Conservation (phyloP, 2,329 filamentous ascomycete species). For the Chaetomiaceae sp. region DNA sequence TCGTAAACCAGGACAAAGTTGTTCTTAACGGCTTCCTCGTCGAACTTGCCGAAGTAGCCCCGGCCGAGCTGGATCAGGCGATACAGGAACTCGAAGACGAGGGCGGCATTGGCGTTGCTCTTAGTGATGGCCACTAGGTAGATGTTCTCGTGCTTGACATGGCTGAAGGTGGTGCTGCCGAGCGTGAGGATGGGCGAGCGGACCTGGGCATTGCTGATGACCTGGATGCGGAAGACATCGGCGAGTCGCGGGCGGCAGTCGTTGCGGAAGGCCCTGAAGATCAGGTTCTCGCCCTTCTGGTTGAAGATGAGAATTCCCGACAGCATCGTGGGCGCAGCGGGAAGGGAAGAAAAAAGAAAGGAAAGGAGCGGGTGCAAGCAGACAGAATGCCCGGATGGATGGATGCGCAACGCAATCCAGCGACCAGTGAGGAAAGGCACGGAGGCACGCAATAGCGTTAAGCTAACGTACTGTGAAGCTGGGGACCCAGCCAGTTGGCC, state of each 20-base stretch:
- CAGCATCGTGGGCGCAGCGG: slow-evolving; percentile 55
- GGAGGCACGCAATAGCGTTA: too few species aligned
- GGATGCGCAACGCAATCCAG: too few species aligned
- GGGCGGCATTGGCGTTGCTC: slow-evolving; percentile 96
- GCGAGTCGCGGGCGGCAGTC: slow-evolving; percentile 96
- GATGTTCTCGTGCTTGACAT: slow-evolving; percentile 99
- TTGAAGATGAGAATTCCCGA: slow-evolving; percentile 98
- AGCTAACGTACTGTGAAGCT: too few species aligned
- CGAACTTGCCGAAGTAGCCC: slow-evolving; percentile 97
- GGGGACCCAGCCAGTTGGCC: neutral
- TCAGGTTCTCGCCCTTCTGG: slow-evolving; percentile 99
- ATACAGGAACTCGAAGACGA: slow-evolving; percentile 98
- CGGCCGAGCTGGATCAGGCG: slow-evolving; percentile 82
- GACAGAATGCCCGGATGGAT: too few species aligned
- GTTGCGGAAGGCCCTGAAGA: slow-evolving; percentile 97
- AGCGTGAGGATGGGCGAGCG: slow-evolving; percentile 95
- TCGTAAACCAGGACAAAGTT: slow-evolving; percentile 99
- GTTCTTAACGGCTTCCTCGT: slow-evolving; percentile 99
- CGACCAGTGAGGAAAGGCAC: neutral
- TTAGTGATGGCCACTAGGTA: slow-evolving; percentile 97
- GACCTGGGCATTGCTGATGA: slow-evolving; percentile 97
- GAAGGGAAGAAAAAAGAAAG: too few species aligned
- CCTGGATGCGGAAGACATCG: slow-evolving; percentile 98
- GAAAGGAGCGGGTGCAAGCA: too few species aligned
- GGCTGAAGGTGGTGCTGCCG: slow-evolving; percentile 96